Base-by-base conservation (phyloP, 441 rosid species). In the Daphne laureola region DNA sequence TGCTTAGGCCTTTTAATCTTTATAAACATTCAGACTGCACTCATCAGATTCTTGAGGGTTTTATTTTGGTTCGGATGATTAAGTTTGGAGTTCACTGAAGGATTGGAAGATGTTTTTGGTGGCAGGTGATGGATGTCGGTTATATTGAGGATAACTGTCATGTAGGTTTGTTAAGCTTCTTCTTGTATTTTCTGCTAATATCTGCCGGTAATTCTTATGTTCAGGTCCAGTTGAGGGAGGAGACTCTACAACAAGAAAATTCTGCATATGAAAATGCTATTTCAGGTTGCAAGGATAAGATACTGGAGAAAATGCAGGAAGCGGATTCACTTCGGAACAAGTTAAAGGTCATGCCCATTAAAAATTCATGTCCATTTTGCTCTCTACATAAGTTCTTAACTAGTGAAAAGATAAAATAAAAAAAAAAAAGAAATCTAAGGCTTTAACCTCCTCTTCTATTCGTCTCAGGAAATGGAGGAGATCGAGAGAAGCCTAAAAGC, bases 141-240 rank as follows among this genome's bases (percentile, higher is more conserved):
- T 31, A 31, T 7, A 8, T 31, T 31, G 7, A 31, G 38, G 7
- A 6, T 31, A 31, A 31, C 38, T 31, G 38, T 9, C 38, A 31
- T 31, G 38, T 31, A 11, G 38, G 38, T 11, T 31, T 31, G 1
- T 31, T 31, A 5, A 31, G 38, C 38, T 31, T 31, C 38, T 31
- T 31, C 11, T 31, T 31, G 11, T 31, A 5, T 7, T 31, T 31
- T 31, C 8, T 31, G 8, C 38, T 7, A 31, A 31, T 5, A 5
- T 7, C 38, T 31, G 7, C 11, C 9, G 38, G 11, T 12, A 13
- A 38, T 66, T 62, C 18, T 41, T 69, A 46, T 55, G 41, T 54
- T 40, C 80, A 88, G 96, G 76, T 83, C 17, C 96, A 91, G 63
- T 58, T 84, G 79, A 81, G 98, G 72, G 87, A 91, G 77, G 76